Evolutionary conservation across 1,139 yeast species (phyloP).

Genomic region (Suhomyces kunorum): DNA sequence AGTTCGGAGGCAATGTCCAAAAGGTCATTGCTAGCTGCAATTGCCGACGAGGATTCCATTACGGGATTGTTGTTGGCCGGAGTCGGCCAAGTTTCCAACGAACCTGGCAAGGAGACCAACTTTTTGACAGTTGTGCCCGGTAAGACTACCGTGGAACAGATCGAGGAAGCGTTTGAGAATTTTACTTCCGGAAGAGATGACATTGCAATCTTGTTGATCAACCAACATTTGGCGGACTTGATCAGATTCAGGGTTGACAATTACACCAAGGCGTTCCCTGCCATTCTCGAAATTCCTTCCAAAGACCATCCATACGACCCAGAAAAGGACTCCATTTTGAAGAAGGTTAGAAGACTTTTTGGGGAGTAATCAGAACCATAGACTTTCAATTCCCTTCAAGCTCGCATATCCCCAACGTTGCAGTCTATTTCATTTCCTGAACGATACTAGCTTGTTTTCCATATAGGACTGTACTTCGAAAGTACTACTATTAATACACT

Average conservation of each 20-base stretch:
- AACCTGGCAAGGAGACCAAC: slow-evolving; percentile 71
- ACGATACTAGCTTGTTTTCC: neutral
- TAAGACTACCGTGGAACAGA: slow-evolving; percentile 74
- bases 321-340: slow-evolving; percentile 92
- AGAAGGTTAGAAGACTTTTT: slow-evolving; percentile 90
- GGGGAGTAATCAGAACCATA: slow-evolving; percentile 61
- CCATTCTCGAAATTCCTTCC: slow-evolving; percentile 93
- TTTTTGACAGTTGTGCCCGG: slow-evolving; percentile 77
- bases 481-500: slow-evolving; percentile 3
- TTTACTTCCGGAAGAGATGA: slow-evolving; percentile 81
- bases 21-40: slow-evolving; percentile 82
- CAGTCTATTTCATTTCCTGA: neutral
- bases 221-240: slow-evolving; percentile 92
- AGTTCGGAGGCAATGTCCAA: slow-evolving; percentile 53
- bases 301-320: slow-evolving; percentile 99
- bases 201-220: slow-evolving; percentile 87
- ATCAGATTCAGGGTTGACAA: slow-evolving; percentile 82
- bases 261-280: slow-evolving; percentile 91
- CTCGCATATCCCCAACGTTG: neutral
- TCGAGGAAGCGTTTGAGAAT: slow-evolving; percentile 72
- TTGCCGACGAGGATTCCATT: slow-evolving; percentile 96
- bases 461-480: slow-evolving; percentile 9
- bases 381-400: slow-evolving; percentile 1
- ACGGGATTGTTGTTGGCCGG: slow-evolving; percentile 97
- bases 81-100: slow-evolving; percentile 79